These are phyloP conservation scores for Arthrobotrys megalospora DNA, from an alignment of 2,329 filamentous ascomycete species.

Conservation along the genomic window DNA sequence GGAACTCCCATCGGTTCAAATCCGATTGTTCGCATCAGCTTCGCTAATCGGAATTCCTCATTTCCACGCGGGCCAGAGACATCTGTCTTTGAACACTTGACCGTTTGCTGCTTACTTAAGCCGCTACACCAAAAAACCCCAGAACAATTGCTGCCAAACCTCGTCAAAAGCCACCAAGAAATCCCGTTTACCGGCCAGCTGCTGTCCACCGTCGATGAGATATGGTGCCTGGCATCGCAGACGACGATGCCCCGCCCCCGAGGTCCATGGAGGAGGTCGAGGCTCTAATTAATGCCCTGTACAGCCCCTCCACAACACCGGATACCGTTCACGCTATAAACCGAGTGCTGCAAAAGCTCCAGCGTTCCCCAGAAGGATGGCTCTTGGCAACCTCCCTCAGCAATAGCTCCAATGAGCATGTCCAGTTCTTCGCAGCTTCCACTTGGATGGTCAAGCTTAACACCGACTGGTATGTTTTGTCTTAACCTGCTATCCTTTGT, in stretches of 20 bases:
- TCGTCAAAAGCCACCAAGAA: neutral
- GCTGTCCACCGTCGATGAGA: neutral
- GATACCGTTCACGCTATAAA: conserved; percentile 74
- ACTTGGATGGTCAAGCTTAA: conserved; percentile 96
- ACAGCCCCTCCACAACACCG: conserved; percentile 64
- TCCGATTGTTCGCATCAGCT: conserved; percentile 15
- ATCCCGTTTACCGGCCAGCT: conserved; percentile 14
- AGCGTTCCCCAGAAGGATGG: conserved; percentile 87
- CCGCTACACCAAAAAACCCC: conserved; percentile 19
- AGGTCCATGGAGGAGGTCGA: conserved; percentile 69
- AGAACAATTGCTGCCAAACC: neutral
- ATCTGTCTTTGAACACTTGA: conserved; percentile 29
- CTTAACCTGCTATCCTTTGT: conserved; percentile 7
- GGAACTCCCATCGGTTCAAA: neutral
- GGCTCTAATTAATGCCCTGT: conserved; percentile 66
- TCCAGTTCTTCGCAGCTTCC: conserved; percentile 91
- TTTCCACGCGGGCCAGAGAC: conserved; percentile 32
- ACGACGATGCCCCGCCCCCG: conserved; percentile 63
- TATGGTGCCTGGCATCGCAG: conserved; percentile 52
- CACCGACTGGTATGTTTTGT: conserved; percentile 78
- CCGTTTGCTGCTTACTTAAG: conserved; percentile 51
- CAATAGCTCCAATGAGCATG: conserved; percentile 77
- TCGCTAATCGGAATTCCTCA: conserved; percentile 59
- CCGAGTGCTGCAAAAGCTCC: conserved; percentile 81
- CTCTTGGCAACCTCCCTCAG: conserved; percentile 84